Conservation (phyloP, 1,284 basidiomycete species). For the Pseudozyma thailandica region DNA sequence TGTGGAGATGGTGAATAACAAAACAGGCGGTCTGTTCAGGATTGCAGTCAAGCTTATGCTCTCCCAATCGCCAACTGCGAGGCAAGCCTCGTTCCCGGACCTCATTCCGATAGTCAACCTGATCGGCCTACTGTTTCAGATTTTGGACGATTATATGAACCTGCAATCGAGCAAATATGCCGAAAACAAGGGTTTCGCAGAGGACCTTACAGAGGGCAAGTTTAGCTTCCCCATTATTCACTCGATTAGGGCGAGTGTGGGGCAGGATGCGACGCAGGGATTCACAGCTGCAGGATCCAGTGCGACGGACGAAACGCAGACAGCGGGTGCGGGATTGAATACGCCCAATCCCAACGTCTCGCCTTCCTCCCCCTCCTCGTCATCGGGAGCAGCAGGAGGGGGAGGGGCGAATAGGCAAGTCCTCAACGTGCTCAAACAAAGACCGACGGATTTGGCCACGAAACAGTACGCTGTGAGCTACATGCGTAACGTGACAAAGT, state of each 20-base stretch:
- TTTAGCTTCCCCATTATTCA: slow-evolving; percentile 96
- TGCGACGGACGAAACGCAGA: not conserved
- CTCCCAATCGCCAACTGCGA: slow-evolving; percentile 70
- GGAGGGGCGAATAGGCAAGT: slow-evolving; percentile 52
- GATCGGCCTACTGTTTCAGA: slow-evolving; percentile 93
- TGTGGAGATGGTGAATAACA: slow-evolving; percentile 96
- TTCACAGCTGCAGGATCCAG: not conserved
- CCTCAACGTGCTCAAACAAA: slow-evolving; percentile 60
- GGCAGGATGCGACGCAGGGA: not conserved
- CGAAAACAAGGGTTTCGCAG: slow-evolving; percentile 91
- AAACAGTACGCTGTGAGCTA: slow-evolving; percentile 64
- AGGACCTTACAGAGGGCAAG: slow-evolving; percentile 94
- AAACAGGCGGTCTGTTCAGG: slow-evolving; percentile 93
- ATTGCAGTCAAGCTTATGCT: slow-evolving; percentile 97
- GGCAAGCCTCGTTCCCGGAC: slow-evolving; percentile 11
- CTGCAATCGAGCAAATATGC: slow-evolving; percentile 86
- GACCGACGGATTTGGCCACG: slow-evolving; percentile 58
- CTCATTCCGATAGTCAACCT: slow-evolving; percentile 86
- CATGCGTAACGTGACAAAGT: slow-evolving; percentile 58
- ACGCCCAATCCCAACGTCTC: slow-evolving; percentile 14
- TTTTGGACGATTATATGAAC: slow-evolving; percentile 97
- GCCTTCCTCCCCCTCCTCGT: not conserved
- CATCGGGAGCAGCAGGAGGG: not conserved
- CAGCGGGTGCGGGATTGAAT: not conserved
- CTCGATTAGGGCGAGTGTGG: slow-evolving; percentile 73